Percentiles rank a stretch among this genome's conserved stretches.
Evolutionary conservation across 805 yeast species (phyloP).

Genomic region (Hanseniaspora thailandica): DNA sequence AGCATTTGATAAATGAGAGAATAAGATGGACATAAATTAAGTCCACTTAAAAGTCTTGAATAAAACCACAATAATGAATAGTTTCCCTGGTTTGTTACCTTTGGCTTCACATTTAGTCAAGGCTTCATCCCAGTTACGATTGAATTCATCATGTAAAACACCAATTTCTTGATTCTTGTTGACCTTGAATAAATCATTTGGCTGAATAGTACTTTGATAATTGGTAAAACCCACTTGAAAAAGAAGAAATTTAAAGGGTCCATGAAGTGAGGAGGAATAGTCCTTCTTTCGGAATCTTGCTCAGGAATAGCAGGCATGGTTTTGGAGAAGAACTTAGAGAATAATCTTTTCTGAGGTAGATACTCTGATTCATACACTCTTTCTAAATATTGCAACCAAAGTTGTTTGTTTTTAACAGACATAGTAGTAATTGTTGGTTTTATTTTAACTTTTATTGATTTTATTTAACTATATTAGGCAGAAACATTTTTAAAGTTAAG

Average conservation of each 20-base stretch:
- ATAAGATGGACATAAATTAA: slow-evolving; percentile 32
- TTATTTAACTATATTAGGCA: too few relatives aligned
- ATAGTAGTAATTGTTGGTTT: background rate
- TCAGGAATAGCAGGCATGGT: slow-evolving; percentile 41
- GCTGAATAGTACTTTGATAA: slow-evolving; percentile 46
- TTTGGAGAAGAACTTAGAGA: slow-evolving; percentile 40
- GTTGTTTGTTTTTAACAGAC: background rate
- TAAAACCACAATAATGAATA: slow-evolving; percentile 34
- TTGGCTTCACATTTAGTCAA: slow-evolving; percentile 22
- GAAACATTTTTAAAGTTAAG: too few relatives aligned
- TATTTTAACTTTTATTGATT: too few relatives aligned
- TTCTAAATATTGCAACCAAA: slow-evolving; percentile 22
- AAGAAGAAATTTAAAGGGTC: slow-evolving; percentile 19
- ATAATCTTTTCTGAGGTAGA: slow-evolving; percentile 36
- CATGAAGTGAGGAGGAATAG: slow-evolving; percentile 34
- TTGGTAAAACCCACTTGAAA: slow-evolving; percentile 51
- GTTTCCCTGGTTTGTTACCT: slow-evolving; percentile 32
- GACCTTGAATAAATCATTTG: slow-evolving; percentile 40
- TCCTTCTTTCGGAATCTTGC: slow-evolving; percentile 37
- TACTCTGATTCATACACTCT: slow-evolving; percentile 29
- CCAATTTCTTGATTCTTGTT: slow-evolving; percentile 30
- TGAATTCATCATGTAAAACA: slow-evolving; percentile 28
- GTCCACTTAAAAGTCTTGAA: slow-evolving; percentile 40
- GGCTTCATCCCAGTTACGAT: slow-evolving; percentile 20
- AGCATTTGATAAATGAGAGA: slow-evolving; percentile 37